Conservation (phyloP, 139 green algal genomes). For the Tetraselmis striata region DNA sequence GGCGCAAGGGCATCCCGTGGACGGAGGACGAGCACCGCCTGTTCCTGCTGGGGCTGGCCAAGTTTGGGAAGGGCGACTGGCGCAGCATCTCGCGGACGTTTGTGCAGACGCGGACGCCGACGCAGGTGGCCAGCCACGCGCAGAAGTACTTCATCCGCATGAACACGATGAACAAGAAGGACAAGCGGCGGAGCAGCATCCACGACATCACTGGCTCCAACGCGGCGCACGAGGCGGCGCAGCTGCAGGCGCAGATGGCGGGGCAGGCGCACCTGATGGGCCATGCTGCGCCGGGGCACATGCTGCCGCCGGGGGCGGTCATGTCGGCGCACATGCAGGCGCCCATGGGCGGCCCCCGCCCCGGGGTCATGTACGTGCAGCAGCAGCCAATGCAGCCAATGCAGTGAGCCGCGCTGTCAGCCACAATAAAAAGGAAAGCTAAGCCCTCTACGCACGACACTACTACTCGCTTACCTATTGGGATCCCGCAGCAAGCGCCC, state of each 20-base stretch:
- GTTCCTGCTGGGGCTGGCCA: constrained; percentile 83
- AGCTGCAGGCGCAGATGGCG: neutral
- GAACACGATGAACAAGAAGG: constrained; percentile 83
- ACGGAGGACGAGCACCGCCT: constrained; percentile 91
- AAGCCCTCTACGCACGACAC: too few species aligned
- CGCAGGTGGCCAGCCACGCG: constrained; percentile 82
- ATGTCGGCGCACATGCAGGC: neutral
- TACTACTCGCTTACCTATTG: too few species aligned
- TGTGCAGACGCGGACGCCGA: constrained; percentile 87
- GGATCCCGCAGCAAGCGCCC: too few species aligned
- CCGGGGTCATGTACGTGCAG: neutral
- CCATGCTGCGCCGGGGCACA: neutral
- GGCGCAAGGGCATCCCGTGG: constrained; percentile 89
- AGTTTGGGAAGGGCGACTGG: constrained; percentile 96
- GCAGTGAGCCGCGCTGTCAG: too few species aligned
- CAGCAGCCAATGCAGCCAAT: neutral
- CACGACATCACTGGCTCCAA: constrained; percentile 75
- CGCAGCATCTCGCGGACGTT: constrained; percentile 85
- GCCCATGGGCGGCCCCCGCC: neutral
- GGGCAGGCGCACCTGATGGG: neutral
- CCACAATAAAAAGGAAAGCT: too few species aligned
- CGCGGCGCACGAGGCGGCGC: neutral
- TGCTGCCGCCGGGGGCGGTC: neutral
- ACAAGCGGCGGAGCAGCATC: constrained; percentile 76
- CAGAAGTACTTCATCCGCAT: constrained; percentile 95